Evolutionary conservation across 1,139 yeast genomes (phyloP), one percentile per base, ranked within the genome.

Genomic region (Suhomyces choctaworum): DNA sequence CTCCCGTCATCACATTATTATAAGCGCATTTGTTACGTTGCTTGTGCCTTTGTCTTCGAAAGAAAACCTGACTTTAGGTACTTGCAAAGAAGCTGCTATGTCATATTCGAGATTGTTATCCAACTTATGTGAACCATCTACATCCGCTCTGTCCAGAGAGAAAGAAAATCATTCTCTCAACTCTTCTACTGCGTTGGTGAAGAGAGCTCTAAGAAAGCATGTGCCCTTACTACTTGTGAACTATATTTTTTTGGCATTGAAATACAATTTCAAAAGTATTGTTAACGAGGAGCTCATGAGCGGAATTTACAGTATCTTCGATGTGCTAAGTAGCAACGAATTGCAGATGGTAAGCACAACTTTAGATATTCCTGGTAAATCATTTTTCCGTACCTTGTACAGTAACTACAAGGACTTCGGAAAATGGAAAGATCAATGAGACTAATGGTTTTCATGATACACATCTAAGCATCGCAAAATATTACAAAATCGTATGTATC

Each of bases 341-440:
- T 60, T 89, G 38, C 75, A 72, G 36, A 59, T 79, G 27, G 73
- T 83, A n/a, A 84, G 77, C 49, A 70, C 81, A 3, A 69, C 81
- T n/a, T 63, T 90, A 51, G 97, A 90, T 49, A 58, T 66, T 16
- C 75, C 85, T 28, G 86, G 95, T 1, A 75, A 85, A 45, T 71
- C 81, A 2, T 78, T 82, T 48, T 84, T 80, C 66, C 81, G 76
- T 53, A 64, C 77, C 0, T 52, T 89, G 27, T 87, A 84, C 50
- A 76, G 76, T 5, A 88, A 83, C 44, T 92, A 88, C 61, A 78
- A 77, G 55, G 80, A 76, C 47, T 73, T 73, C 45, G 96, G 96
- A 37, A 87, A 84, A 57, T 90, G 97, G 97, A 78, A 64, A 40
- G 88, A 80, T 73, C 57, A 40, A 27, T 43, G 30, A 25, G 14